A percentile compares a stretch with the other conserved stretches of the same genome.
phyloP scores from a whole-genome alignment of 306 rosid genomes.

The Cucumis cinereus region DNA sequence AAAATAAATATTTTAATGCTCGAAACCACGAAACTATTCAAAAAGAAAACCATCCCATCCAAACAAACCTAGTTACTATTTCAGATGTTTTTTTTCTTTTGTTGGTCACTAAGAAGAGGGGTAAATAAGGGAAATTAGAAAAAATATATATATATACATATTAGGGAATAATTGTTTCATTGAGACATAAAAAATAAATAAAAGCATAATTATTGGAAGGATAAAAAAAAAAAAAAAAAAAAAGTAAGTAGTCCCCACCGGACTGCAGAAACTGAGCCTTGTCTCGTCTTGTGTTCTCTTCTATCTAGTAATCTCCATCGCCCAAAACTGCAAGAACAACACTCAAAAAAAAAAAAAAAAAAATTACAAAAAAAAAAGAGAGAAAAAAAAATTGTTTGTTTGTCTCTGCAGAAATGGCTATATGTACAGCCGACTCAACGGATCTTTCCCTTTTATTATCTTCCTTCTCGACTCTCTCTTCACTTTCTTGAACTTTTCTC shows the following conservation, averaged over 20 bases:
- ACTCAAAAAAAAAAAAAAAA: neutral
- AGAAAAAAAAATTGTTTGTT: conserved; percentile 3
- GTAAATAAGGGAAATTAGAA: neutral
- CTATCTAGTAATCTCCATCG: conserved; percentile 14
- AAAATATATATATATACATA: too few relatives aligned
- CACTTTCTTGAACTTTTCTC: neutral
- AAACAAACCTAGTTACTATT: neutral
- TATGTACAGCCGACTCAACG: conserved; percentile 29
- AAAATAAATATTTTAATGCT: too few relatives aligned
- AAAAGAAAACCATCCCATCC: neutral
- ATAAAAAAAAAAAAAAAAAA: neutral
- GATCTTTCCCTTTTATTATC: conserved; percentile 23
- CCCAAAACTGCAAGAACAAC: neutral
- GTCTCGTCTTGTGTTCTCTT: conserved; percentile 65
- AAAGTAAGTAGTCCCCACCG: conserved; percentile 46
- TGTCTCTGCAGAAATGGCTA: conserved; percentile 18
- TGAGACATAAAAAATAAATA: neutral
- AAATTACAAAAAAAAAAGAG: too few relatives aligned
- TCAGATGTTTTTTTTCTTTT: neutral
- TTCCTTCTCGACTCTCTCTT: conserved; percentile 3
- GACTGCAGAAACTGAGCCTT: conserved; percentile 39
- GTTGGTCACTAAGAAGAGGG: neutral
- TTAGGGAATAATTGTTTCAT: neutral
- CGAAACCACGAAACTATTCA: too few relatives aligned
- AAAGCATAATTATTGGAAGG: conserved; percentile 35